phyloP scores from a whole-genome alignment of 805 yeast species.

The Ascoidea tarda region DNA sequence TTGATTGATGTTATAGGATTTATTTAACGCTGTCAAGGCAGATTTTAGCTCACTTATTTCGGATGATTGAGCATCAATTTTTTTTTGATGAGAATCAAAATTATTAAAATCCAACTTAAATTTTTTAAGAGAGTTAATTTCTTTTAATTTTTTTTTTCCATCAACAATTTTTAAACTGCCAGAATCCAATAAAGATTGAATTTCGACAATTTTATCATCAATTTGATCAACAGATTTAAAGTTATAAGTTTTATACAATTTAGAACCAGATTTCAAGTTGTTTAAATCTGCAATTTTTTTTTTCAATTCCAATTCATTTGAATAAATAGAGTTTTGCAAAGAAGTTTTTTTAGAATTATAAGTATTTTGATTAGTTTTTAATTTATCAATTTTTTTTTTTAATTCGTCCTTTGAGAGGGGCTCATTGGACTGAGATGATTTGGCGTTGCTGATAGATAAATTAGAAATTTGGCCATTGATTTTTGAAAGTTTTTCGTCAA shows the following conservation, averaged over 20 bases:
- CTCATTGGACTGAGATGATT: slow-evolving; percentile 37
- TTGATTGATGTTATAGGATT: slow-evolving; percentile 35
- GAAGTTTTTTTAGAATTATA: slow-evolving; percentile 30
- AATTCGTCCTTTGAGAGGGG: slow-evolving; percentile 13
- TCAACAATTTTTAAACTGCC: slow-evolving; percentile 82
- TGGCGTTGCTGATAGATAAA: slow-evolving; percentile 30
- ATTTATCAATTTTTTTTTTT: slow-evolving; percentile 28
- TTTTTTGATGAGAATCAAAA: slow-evolving; percentile 61
- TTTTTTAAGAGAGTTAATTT: slow-evolving; percentile 72
- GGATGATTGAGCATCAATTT: slow-evolving; percentile 65
- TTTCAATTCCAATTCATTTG: slow-evolving; percentile 55
- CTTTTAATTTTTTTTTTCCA: slow-evolving; percentile 76
- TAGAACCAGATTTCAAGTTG: slow-evolving; percentile 51
- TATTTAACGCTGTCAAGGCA: slow-evolving; percentile 36
- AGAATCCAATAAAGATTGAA: slow-evolving; percentile 63
- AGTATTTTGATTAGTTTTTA: slow-evolving; percentile 31
- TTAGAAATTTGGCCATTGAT: slow-evolving; percentile 40
- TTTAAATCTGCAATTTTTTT: slow-evolving; percentile 65
- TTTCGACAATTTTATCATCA: slow-evolving; percentile 44
- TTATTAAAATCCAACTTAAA: slow-evolving; percentile 63
- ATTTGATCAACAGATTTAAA: slow-evolving; percentile 59
- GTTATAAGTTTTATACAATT: slow-evolving; percentile 12
- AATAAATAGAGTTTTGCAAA: slow-evolving; percentile 52
- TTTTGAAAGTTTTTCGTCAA: slow-evolving; percentile 39
- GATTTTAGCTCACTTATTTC: slow-evolving; percentile 67